Conservation (phyloP, 495 filamentous ascomycete genomes). For the Penicillium maclennaniae region DNA sequence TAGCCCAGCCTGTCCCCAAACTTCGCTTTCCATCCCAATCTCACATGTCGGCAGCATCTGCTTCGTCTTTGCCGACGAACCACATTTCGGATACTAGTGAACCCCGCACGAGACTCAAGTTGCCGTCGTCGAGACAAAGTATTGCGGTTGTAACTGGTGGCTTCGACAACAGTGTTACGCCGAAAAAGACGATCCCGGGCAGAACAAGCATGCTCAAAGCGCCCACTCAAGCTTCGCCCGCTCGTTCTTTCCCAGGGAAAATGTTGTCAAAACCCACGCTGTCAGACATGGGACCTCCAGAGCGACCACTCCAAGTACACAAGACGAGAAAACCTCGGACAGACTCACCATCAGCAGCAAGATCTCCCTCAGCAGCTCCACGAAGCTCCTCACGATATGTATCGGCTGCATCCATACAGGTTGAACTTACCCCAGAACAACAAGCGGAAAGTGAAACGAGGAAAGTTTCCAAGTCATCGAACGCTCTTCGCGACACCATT, state of each 20-base stretch:
- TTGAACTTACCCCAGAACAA: slow-evolving; percentile 30
- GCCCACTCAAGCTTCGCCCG: slow-evolving; percentile 43
- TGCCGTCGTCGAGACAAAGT: slow-evolving; percentile 23
- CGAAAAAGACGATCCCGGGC: slow-evolving; percentile 14
- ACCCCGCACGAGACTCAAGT: slow-evolving; percentile 27
- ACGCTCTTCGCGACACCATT: slow-evolving; percentile 82
- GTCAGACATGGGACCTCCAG: slow-evolving; percentile 39
- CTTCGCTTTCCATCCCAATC: slow-evolving; percentile 32
- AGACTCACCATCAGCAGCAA: slow-evolving; percentile 22
- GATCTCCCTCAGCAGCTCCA: slow-evolving; percentile 32
- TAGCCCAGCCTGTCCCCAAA: slow-evolving; percentile 26
- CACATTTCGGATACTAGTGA: slow-evolving; percentile 16
- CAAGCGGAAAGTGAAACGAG: slow-evolving; percentile 31
- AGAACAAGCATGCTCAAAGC: slow-evolving; percentile 32
- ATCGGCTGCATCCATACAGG: slow-evolving; percentile 30
- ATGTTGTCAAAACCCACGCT: slow-evolving; percentile 51
- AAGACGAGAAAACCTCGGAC: slow-evolving; percentile 39
- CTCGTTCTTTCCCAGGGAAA: slow-evolving; percentile 53
- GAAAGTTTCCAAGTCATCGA: slow-evolving; percentile 65
- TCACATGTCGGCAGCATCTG: slow-evolving; percentile 18
- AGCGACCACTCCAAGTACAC: slow-evolving; percentile 47
- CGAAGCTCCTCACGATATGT: slow-evolving; percentile 31
- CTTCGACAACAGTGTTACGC: slow-evolving; percentile 6
- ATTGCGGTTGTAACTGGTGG: slow-evolving; percentile 4
- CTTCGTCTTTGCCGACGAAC: slow-evolving; percentile 11